A percentile compares a stretch with the other conserved stretches of the same genome.
phyloP scores from a whole-genome alignment of 176 grass and related monocot genomes.

The Pontederia crassipes region DNA sequence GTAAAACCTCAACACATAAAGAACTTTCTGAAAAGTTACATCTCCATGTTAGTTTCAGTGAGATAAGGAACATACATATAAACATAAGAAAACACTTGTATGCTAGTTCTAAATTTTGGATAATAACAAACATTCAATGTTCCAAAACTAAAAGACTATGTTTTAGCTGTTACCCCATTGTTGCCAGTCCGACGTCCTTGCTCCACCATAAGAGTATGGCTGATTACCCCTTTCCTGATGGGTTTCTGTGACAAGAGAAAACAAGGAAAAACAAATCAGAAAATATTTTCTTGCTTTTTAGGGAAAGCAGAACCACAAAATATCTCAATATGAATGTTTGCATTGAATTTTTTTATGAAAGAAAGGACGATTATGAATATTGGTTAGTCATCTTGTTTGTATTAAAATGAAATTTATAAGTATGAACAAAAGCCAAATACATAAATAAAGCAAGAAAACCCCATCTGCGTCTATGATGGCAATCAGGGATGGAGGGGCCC shows the following conservation, averaged over 20 bases:
- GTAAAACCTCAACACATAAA: conserved; percentile 66
- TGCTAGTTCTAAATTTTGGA: background rate
- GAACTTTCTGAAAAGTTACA: conserved; percentile 27
- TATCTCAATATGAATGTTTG: no score
- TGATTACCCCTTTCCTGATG: conserved; percentile 63
- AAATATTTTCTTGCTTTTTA: no score
- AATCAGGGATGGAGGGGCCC: no score
- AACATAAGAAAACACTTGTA: conserved; percentile 1
- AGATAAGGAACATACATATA: conserved; percentile 3
- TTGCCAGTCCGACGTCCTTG: conserved; percentile 43
- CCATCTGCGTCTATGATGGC: no score
- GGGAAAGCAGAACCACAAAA: no score
- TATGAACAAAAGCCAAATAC: no score
- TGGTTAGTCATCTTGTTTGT: no score
- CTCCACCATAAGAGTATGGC: conserved; percentile 60
- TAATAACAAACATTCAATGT: background rate
- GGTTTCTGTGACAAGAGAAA: conserved; percentile 47
- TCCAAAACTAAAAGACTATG: conserved; percentile 20
- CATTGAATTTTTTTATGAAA: no score
- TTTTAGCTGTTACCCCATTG: conserved; percentile 33
- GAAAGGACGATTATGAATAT: no score
- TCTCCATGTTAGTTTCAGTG: background rate
- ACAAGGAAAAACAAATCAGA: conserved; percentile 12
- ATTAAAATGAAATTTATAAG: no score
- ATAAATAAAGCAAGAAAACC: no score